Evolutionary conservation across 805 yeast species (phyloP).

Genomic region (Ogataea nitratoaversa): DNA sequence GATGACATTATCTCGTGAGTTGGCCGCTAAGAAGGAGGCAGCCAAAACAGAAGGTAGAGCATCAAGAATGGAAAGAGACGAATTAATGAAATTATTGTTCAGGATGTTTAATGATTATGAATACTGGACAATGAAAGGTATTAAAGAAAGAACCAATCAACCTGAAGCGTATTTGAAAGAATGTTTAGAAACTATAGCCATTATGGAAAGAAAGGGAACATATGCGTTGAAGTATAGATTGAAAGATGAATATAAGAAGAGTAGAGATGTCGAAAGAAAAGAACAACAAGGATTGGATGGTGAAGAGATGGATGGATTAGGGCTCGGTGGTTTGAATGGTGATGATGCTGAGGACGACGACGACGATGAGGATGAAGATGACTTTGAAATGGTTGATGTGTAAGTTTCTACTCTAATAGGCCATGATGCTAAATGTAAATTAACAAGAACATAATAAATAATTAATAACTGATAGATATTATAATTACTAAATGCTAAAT

Average conservation of each 20-base stretch:
- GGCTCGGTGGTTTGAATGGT: neutral
- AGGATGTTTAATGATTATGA: slow-evolving; percentile 90
- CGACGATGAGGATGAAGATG: slow-evolving; percentile 41
- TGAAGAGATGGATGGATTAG: slow-evolving; percentile 31
- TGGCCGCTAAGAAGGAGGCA: slow-evolving; percentile 49
- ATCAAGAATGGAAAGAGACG: slow-evolving; percentile 90
- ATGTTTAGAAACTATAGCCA: slow-evolving; percentile 84
- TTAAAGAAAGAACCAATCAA: slow-evolving; percentile 90
- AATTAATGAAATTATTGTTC: slow-evolving; percentile 82
- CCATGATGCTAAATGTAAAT: too few species aligned
- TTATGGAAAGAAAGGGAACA: slow-evolving; percentile 89
- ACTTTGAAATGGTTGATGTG: slow-evolving; percentile 73
- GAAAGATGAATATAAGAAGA: slow-evolving; percentile 82
- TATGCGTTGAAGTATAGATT: slow-evolving; percentile 88
- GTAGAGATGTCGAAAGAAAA: slow-evolving; percentile 72
- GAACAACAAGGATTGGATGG: slow-evolving; percentile 51
- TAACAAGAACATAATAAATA: too few species aligned
- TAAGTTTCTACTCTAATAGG: too few species aligned
- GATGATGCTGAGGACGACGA: slow-evolving; percentile 18
- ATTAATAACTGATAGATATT: too few species aligned
- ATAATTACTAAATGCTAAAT: too few species aligned
- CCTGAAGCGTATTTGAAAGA: slow-evolving; percentile 93
- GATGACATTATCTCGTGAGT: slow-evolving; percentile 62
- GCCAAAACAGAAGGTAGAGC: slow-evolving; percentile 75
- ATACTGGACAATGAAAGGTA: slow-evolving; percentile 93